Conservation (phyloP, 805 yeast species). For the Ogataea glucozyma region DNA sequence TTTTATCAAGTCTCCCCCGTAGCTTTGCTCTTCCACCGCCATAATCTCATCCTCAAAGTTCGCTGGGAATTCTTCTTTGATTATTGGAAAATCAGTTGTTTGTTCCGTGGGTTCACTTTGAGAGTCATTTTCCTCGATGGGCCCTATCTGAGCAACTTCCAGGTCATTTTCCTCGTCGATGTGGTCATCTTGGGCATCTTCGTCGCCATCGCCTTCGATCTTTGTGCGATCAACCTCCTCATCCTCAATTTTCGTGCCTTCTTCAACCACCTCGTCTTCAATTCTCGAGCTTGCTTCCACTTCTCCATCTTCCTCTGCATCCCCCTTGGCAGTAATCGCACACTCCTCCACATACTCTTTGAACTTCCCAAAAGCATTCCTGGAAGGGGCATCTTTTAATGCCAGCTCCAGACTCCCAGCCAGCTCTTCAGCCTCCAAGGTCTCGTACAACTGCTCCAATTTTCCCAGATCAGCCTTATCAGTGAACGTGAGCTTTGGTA, state of each 20-base stretch:
- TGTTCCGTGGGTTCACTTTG: no score
- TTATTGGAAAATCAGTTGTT: no score
- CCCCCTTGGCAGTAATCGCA: constrained; percentile 17
- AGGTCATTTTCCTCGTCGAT: no score
- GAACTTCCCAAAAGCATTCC: constrained; percentile 28
- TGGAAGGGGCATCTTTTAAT: constrained; percentile 27
- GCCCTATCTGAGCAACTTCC: no score
- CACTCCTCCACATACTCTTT: constrained; percentile 31
- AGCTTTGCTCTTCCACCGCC: constrained; percentile 5
- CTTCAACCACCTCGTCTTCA: constrained; percentile 8
- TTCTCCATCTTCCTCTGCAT: constrained; percentile 9
- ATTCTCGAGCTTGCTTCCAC: constrained; percentile 5
- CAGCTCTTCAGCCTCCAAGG: constrained; percentile 25
- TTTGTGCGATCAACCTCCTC: neutral
- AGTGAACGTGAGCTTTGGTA: constrained; percentile 51
- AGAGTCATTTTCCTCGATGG: no score
- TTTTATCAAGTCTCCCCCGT: neutral
- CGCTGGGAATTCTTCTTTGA: neutral
- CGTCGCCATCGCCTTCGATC: no score
- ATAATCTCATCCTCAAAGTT: neutral
- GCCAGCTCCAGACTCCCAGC: constrained; percentile 28
- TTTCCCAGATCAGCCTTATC: constrained; percentile 23
- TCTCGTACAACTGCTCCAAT: constrained; percentile 25
- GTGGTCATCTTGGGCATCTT: no score
- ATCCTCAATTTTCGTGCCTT: neutral